phyloP scores from a whole-genome alignment of 106 monocot genomes.

The Platanthera zijinensis region DNA sequence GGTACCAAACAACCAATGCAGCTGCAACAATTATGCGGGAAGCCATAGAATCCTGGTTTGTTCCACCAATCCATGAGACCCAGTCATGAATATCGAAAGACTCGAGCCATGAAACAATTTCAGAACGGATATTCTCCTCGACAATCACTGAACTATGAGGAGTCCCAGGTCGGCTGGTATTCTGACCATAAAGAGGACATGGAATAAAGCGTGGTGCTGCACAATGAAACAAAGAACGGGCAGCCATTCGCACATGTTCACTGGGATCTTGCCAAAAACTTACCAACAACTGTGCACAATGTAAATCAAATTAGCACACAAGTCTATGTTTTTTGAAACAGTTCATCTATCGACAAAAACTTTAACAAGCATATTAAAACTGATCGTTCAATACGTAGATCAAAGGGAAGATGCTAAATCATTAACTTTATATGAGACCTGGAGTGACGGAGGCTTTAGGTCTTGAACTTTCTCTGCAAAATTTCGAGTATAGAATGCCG shows the following conservation, averaged over 20 bases:
- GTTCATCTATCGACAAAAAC: neutral
- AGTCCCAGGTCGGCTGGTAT: slow-evolving; percentile 13
- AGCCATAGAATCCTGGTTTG: slow-evolving; percentile 78
- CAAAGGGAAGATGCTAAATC: slow-evolving; percentile 24
- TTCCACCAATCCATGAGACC: slow-evolving; percentile 78
- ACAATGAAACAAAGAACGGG: slow-evolving; percentile 96
- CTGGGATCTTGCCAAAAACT: slow-evolving; percentile 99
- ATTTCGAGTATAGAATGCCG: slow-evolving; percentile 94
- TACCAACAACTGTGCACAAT: slow-evolving; percentile 54
- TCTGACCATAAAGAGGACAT: slow-evolving; percentile 36
- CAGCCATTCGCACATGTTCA: slow-evolving; percentile 98
- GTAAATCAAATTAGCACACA: slow-evolving; percentile 14
- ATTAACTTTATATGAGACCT: slow-evolving; percentile 45
- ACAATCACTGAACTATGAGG: slow-evolving; percentile 19
- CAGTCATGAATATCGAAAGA: slow-evolving; percentile 87
- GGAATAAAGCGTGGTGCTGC: slow-evolving; percentile 91
- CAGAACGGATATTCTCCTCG: slow-evolving; percentile 14
- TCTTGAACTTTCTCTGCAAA: slow-evolving; percentile 86
- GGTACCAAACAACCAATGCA: slow-evolving; percentile 97
- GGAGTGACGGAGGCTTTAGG: slow-evolving; percentile 90
- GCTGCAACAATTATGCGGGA: slow-evolving; percentile 88
- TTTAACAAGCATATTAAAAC: slow-evolving; percentile 2
- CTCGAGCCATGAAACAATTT: slow-evolving; percentile 67
- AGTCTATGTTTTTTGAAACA: neutral
- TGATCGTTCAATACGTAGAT: neutral